phyloP scores from a whole-genome alignment of 768 basidiomycete species.

The Rhizopogon vinicolor region DNA sequence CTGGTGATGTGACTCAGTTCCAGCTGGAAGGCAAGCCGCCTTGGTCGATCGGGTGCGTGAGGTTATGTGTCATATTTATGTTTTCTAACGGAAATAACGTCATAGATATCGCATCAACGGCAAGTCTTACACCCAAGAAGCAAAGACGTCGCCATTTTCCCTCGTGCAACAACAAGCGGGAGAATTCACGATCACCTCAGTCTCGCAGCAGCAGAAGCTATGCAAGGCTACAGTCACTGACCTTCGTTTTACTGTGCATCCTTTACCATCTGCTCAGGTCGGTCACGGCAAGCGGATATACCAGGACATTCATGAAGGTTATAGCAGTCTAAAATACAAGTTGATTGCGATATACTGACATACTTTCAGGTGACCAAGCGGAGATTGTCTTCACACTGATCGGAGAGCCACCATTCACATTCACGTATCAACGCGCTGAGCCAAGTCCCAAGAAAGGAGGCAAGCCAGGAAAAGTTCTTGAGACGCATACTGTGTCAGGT shows the following conservation, averaged over 20 bases:
- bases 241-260: slow-evolving; percentile 67
- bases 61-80: not conserved
- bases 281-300: slow-evolving; percentile 77
- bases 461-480: slow-evolving; percentile 73
- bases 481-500: slow-evolving; percentile 87
- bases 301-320: slow-evolving; percentile 90
- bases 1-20: slow-evolving; percentile 87
- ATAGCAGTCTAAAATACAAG: not conserved
- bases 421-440: slow-evolving; percentile 89
- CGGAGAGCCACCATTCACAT: slow-evolving; percentile 94
- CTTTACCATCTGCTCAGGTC: slow-evolving; percentile 85
- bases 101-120: slow-evolving; percentile 78
- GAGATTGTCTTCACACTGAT: slow-evolving; percentile 88
- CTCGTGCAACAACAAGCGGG: slow-evolving; percentile 78
- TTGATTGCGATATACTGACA: not conserved
- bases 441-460: slow-evolving; percentile 61
- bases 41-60: slow-evolving; percentile 77
- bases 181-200: slow-evolving; percentile 78
- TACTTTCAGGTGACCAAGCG: slow-evolving; percentile 74
- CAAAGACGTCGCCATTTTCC: slow-evolving; percentile 81
- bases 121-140: slow-evolving; percentile 66
- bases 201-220: slow-evolving; percentile 91
- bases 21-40: slow-evolving; percentile 92
- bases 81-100: slow-evolving; percentile 4
- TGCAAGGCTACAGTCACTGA: slow-evolving; percentile 82